phyloP scores from a whole-genome alignment of 2,329 filamentous ascomycete species.

The Aspergillus sp. region DNA sequence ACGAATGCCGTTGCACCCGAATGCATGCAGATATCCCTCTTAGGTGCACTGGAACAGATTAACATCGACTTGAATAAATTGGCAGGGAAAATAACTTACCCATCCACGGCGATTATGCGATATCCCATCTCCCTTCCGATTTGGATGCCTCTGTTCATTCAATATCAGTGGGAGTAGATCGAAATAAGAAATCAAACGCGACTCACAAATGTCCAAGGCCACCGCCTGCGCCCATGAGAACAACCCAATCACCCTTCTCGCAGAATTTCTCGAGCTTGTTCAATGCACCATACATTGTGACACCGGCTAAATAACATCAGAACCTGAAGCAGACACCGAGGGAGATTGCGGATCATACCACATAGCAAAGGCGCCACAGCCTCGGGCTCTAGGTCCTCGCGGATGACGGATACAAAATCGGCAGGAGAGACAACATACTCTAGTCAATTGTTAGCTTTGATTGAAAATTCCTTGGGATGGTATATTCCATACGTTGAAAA shows the following conservation, averaged over 20 bases:
- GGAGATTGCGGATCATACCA: neutral
- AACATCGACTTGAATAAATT: neutral
- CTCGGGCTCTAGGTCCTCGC: constrained; percentile 4
- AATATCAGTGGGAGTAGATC: too few relatives aligned
- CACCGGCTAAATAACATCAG: neutral
- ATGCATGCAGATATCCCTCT: constrained; percentile 11
- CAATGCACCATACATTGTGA: constrained; percentile 10
- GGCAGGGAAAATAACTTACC: neutral
- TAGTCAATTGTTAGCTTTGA: neutral
- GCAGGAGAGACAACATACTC: constrained; percentile 8
- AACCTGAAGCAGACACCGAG: too few relatives aligned
- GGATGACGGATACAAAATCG: constrained; percentile 4
- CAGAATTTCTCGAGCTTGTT: constrained; percentile 6
- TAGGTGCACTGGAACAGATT: constrained; percentile 6
- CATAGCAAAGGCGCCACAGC: constrained; percentile 7
- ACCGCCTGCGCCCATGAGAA: constrained; percentile 10
- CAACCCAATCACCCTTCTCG: constrained; percentile 7
- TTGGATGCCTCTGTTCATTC: constrained; percentile 3
- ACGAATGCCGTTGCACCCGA: constrained; percentile 15
- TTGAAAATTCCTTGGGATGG: too few relatives aligned
- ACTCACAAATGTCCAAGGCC: constrained; percentile 7
- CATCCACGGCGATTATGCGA: constrained; percentile 5
- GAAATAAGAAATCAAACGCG: neutral
- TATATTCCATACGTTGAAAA: constrained; percentile 4
- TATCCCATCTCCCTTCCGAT: constrained; percentile 8